These are phyloP conservation scores for Colletotrichum filicis DNA, from an alignment of 2,329 filamentous ascomycete species.

Conservation along the genomic window DNA sequence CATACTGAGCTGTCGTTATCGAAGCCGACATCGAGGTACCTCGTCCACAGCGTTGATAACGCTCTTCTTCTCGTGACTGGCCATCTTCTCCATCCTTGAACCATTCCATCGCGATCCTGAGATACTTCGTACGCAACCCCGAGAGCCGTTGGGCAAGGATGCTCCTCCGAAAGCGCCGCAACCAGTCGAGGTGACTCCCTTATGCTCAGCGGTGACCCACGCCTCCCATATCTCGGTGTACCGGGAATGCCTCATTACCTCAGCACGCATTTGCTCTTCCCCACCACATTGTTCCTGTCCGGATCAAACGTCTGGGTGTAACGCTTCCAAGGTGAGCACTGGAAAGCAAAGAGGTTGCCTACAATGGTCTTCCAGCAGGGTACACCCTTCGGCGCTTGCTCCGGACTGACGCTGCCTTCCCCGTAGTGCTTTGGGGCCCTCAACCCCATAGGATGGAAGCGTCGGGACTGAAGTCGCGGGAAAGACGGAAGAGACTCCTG, in stretches of 20 bases:
- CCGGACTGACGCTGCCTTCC: background rate
- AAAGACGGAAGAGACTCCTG: background rate
- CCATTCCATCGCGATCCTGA: slow-evolving; percentile 14
- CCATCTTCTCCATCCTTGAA: slow-evolving; percentile 16
- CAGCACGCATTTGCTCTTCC: slow-evolving; percentile 9
- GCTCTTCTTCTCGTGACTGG: slow-evolving; percentile 2
- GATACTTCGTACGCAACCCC: background rate
- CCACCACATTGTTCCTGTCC: background rate
- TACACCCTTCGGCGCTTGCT: background rate
- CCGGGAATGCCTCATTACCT: slow-evolving; percentile 3
- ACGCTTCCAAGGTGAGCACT: background rate
- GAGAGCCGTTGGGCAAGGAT: slow-evolving; percentile 15
- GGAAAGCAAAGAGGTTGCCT: background rate
- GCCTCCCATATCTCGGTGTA: slow-evolving; percentile 3
- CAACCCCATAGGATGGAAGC: background rate
- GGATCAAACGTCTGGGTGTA: slow-evolving; percentile 8
- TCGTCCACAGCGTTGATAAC: slow-evolving; percentile 21
- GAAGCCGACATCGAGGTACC: background rate
- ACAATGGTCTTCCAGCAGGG: background rate
- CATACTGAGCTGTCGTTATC: background rate
- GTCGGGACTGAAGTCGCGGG: background rate
- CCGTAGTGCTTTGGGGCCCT: background rate
- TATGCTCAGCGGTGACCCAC: background rate
- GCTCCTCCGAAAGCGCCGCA: slow-evolving; percentile 21
- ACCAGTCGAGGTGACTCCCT: slow-evolving; percentile 1